Percentiles rank a stretch among this genome's conserved stretches.
These are phyloP conservation scores for Dioscorea dumetorum DNA, from an alignment of 106 monocot species.

Conservation along the genomic window DNA sequence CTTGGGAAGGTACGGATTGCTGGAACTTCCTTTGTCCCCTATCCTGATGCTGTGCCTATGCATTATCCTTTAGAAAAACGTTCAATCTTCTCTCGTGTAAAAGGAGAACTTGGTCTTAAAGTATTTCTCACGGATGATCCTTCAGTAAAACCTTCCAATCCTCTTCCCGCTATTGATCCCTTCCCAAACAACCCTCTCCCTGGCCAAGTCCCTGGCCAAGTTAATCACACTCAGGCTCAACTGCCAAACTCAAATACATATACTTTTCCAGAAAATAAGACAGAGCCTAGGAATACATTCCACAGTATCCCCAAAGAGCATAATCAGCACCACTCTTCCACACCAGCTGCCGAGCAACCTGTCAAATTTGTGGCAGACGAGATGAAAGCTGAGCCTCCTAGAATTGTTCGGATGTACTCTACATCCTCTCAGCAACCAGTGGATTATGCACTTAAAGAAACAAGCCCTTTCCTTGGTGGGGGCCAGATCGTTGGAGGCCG, in stretches of 20 bases:
- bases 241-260: conserved; percentile 1
- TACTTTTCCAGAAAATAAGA: conserved; percentile 13
- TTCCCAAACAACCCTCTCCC: conserved; percentile 20
- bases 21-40: conserved; percentile 68
- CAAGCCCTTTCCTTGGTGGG: conserved; percentile 48
- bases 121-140: conserved; percentile 75
- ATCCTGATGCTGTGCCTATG: conserved; percentile 49
- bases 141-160: conserved; percentile 59
- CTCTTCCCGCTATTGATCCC: conserved; percentile 42
- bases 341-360: conserved; percentile 16
- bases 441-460: conserved; percentile 51
- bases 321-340: conserved; percentile 21
- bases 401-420: conserved; percentile 44
- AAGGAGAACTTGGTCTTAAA: conserved; percentile 68
- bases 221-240: conserved; percentile 15
- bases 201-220: conserved; percentile 17
- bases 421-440: conserved; percentile 34
- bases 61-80: conserved; percentile 73
- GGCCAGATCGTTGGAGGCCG: conserved; percentile 44
- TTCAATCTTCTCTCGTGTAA: conserved; percentile 65
- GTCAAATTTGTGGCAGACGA: conserved; percentile 18
- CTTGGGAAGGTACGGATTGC: conserved; percentile 61
- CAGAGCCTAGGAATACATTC: conserved; percentile 27
- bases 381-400: conserved; percentile 33
- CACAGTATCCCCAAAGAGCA: conserved; percentile 31